A percentile compares a stretch with the other conserved stretches of the same genome.
phyloP scores from a whole-genome alignment of 306 rosid genomes.

The Ziziphus jujuba region DNA sequence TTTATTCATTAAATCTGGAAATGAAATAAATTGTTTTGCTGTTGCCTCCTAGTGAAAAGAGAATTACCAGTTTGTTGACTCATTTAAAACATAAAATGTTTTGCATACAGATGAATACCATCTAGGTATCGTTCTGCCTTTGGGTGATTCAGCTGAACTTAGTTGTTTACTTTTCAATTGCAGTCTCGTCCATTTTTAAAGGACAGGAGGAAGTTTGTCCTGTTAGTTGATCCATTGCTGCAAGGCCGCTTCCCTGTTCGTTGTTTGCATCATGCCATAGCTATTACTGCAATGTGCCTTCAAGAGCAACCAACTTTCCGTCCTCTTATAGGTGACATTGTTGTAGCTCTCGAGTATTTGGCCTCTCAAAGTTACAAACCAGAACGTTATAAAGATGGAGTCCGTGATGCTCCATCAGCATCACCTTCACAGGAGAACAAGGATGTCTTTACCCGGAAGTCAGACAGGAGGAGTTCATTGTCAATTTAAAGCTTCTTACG shows the following conservation, averaged over 20 bases:
- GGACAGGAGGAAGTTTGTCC: slow-evolving; percentile 50
- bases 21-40: no score
- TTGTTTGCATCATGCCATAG: slow-evolving; percentile 93
- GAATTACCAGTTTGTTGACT: no score
- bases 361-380: slow-evolving; percentile 48
- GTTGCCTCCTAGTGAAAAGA: no score
- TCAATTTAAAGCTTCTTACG: slow-evolving; percentile 31
- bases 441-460: slow-evolving; percentile 11
- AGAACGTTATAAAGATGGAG: slow-evolving; percentile 13
- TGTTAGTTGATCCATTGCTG: slow-evolving; percentile 72
- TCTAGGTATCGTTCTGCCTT: neutral
- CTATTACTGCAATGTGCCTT: slow-evolving; percentile 93
- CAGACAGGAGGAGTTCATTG: slow-evolving; percentile 36
- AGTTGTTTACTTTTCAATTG: neutral
- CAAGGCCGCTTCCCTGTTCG: slow-evolving; percentile 74
- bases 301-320: slow-evolving; percentile 90
- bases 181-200: slow-evolving; percentile 61
- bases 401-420: slow-evolving; percentile 17
- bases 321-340: slow-evolving; percentile 83
- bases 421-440: slow-evolving; percentile 35
- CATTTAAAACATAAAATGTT: no score
- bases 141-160: neutral
- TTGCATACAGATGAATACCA: no score
- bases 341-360: slow-evolving; percentile 89
- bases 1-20: no score